Base-by-base conservation (phyloP, 257 asterid genomes). In the Rauvolfia tetraphylla region DNA sequence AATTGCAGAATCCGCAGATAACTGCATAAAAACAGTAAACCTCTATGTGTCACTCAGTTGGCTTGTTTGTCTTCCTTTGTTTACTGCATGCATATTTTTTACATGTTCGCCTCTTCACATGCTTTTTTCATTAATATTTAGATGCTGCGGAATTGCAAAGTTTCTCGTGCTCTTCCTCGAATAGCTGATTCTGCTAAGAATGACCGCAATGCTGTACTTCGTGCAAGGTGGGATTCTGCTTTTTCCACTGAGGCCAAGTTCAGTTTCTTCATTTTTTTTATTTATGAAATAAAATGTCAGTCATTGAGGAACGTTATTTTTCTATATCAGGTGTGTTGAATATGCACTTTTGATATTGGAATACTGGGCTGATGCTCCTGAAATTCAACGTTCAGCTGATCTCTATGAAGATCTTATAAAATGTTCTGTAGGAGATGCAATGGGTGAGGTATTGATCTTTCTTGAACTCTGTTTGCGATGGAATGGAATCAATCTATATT, bases 321-420 rank as follows among this genome's bases (percentile, higher is more conserved):
- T 73, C 73, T 76, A 25, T 53, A 79, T 42, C 85, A 95, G 99
- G 87, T 95, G 99, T 82, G 93, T 98, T 66, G 99, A 95, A 62
- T 95, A 95, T 87, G 97, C 99, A 48, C 97, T 93, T 85, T 79
- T 95, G 81, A 79, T 95, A 80, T 91, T 95, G 71, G 99, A 95
- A 81, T 88, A 91, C 83, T 95, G 99, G 99, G 97, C 99, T 44
- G 99, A 95, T 88, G 98, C 97, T 71, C 93, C 98, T 78, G 99
- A 95, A 89, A 91, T 93, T 83, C 97, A 95, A 74, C 98, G 97
- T 13, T 88, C 99, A 0, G 96, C 97, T 57, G 98, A 95, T 77
- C 90, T 91, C 42, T 95, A 93, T 77, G 99, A 93, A 85, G 99
- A 95, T 77, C 96, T 95, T 61, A 91, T 95, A 74, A 88, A 88